Evolutionary conservation across 495 filamentous ascomycete genomes (phyloP).

Genomic region (Copromyces sp.): DNA sequence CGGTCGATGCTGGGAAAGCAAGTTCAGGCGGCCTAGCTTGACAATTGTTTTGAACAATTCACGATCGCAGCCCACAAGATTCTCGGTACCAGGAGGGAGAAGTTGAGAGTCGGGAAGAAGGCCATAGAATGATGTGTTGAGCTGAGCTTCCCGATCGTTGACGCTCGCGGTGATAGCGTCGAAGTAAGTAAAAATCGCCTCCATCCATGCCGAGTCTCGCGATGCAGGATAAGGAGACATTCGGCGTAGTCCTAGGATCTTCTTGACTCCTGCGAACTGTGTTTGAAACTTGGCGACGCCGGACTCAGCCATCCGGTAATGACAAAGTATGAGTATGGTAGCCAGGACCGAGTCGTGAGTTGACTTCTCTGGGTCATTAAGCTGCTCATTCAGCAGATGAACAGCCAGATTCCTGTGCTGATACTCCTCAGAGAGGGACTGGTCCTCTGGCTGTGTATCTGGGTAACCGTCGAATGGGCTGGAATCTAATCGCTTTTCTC

Average conservation of each 20-base stretch:
- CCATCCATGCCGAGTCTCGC: slow-evolving; percentile 70
- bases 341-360: slow-evolving; percentile 81
- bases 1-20: slow-evolving; percentile 70
- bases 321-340: slow-evolving; percentile 77
- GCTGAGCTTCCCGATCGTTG: slow-evolving; percentile 85
- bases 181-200: slow-evolving; percentile 92
- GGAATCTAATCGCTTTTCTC: slow-evolving; percentile 26
- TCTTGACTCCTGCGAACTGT: slow-evolving; percentile 89
- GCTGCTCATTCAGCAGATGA: slow-evolving; percentile 68
- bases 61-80: slow-evolving; percentile 78
- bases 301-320: slow-evolving; percentile 89
- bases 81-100: slow-evolving; percentile 48
- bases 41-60: slow-evolving; percentile 68
- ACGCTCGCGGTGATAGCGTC: slow-evolving; percentile 89
- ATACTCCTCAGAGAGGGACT: slow-evolving; percentile 60
- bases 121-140: slow-evolving; percentile 54
- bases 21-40: slow-evolving; percentile 72
- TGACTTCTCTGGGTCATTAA: slow-evolving; percentile 62
- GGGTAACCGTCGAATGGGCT: slow-evolving; percentile 26
- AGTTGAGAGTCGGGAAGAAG: slow-evolving; percentile 64
- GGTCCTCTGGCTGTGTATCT: slow-evolving; percentile 33
- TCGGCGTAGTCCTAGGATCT: slow-evolving; percentile 73
- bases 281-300: slow-evolving; percentile 87
- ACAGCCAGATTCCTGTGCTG: slow-evolving; percentile 75
- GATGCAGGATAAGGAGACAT: slow-evolving; percentile 56